These are phyloP conservation scores for Trichoderma hamatum DNA, from an alignment of 2,329 filamentous ascomycete species.

Conservation along the genomic window DNA sequence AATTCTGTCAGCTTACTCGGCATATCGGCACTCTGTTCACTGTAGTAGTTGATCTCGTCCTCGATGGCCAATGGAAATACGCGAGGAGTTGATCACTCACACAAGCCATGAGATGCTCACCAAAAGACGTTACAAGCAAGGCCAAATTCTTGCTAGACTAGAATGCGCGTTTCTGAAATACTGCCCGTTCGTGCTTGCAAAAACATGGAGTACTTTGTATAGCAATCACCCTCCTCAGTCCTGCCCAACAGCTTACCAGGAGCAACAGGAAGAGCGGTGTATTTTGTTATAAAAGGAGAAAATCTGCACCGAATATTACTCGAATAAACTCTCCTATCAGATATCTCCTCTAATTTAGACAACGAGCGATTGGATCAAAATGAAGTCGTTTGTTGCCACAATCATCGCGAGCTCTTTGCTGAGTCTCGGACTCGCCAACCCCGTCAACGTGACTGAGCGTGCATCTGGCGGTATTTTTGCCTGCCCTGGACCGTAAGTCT, in stretches of 20 bases:
- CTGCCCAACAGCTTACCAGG: not conserved
- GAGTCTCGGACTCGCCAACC: not conserved
- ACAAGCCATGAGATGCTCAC: not conserved
- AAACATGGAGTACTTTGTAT: not conserved
- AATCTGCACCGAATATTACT: not conserved
- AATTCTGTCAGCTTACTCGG: not conserved
- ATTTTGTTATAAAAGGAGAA: not conserved
- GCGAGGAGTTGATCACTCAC: not conserved
- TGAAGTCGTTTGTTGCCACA: conserved; percentile 3
- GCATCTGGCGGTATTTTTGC: not conserved
- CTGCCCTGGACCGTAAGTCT: not conserved
- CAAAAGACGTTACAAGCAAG: not conserved
- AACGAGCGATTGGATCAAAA: not conserved
- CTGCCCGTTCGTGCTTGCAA: too few species aligned
- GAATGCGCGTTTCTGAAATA: not conserved
- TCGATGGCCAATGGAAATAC: not conserved
- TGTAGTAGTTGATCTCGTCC: not conserved
- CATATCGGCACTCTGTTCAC: not conserved
- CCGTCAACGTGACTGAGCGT: not conserved
- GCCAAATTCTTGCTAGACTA: too few species aligned
- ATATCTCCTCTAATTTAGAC: not conserved
- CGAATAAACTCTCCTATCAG: not conserved
- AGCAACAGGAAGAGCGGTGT: not conserved
- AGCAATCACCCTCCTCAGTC: not conserved
- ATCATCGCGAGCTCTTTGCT: conserved; percentile 6